phyloP scores from a whole-genome alignment of 805 yeast genomes.

The Grigorovia yakushimaensis region DNA sequence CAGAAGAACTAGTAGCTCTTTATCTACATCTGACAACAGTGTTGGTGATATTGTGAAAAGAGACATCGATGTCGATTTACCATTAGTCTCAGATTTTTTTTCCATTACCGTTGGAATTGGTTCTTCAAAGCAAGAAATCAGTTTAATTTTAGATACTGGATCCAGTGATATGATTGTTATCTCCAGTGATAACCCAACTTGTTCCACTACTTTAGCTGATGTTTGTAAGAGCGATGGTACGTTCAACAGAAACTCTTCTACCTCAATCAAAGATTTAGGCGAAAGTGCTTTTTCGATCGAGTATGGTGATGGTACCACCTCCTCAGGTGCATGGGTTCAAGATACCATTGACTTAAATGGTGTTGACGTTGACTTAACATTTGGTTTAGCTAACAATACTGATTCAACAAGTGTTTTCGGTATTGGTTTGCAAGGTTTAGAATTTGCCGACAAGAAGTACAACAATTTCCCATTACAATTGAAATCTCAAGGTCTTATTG shows the following conservation, averaged over 20 bases:
- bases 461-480: conserved; percentile 58
- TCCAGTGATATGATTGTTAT: conserved; percentile 56
- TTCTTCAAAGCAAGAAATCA: conserved; percentile 44
- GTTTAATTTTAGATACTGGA: conserved; percentile 62
- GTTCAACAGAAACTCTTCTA: conserved; percentile 27
- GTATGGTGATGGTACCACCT: conserved; percentile 43
- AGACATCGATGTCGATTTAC: not conserved
- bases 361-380: conserved; percentile 42
- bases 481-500: conserved; percentile 46
- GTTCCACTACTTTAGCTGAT: not conserved
- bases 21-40: not conserved
- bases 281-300: conserved; percentile 31
- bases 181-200: conserved; percentile 17
- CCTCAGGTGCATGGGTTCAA: conserved; percentile 44
- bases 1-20: not conserved
- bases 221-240: conserved; percentile 33
- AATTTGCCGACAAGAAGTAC: conserved; percentile 42
- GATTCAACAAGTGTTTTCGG: conserved; percentile 62
- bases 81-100: conserved; percentile 17
- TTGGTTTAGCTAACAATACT: conserved; percentile 65
- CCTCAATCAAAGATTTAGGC: conserved; percentile 25
- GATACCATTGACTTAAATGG: conserved; percentile 10
- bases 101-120: conserved; percentile 42
- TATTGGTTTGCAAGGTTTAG: conserved; percentile 46
- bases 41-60: not conserved